A percentile compares a stretch with the other conserved stretches of the same genome.
Conservation (phyloP, 2,329 filamentous ascomycete species). For the Boeremia lycopersici region DNA sequence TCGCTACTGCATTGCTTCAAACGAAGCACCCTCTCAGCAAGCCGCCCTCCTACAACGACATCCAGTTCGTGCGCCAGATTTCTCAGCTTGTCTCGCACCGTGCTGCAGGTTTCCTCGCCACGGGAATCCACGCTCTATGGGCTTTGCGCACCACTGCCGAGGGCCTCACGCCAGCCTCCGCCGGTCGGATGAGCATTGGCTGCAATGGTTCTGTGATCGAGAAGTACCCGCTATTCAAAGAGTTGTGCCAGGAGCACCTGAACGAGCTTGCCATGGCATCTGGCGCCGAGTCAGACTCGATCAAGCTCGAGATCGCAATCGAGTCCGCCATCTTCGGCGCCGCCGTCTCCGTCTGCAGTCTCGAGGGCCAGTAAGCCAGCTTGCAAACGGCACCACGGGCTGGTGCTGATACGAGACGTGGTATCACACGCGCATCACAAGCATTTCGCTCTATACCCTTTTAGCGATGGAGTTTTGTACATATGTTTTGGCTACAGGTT, state of each 20-base stretch:
- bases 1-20: constrained; percentile 55
- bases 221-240: constrained; percentile 73
- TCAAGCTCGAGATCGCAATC: constrained; percentile 70
- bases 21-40: constrained; percentile 57
- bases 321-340: constrained; percentile 79
- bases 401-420: background rate
- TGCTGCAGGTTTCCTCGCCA: constrained; percentile 67
- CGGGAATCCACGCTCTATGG: constrained; percentile 68
- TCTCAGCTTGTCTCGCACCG: constrained; percentile 62
- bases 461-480: constrained; percentile 22
- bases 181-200: constrained; percentile 60
- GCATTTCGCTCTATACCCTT: constrained; percentile 19
- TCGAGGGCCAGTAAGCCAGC: constrained; percentile 35
- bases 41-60: constrained; percentile 55
- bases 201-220: constrained; percentile 83
- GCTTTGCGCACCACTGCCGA: constrained; percentile 59
- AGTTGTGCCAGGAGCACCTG: constrained; percentile 67
- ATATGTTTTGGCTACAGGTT: constrained; percentile 9
- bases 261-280: constrained; percentile 59
- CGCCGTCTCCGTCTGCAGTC: constrained; percentile 65
- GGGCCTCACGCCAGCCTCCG: constrained; percentile 43
- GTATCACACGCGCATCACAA: constrained; percentile 1
- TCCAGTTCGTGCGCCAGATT: constrained; percentile 61
- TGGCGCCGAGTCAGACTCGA: constrained; percentile 50
- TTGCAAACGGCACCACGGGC: background rate